Percentiles rank a stretch among this genome's conserved stretches.
Conservation (phyloP, 2,329 filamentous ascomycete genomes). For the Fusarium sacchari region DNA sequence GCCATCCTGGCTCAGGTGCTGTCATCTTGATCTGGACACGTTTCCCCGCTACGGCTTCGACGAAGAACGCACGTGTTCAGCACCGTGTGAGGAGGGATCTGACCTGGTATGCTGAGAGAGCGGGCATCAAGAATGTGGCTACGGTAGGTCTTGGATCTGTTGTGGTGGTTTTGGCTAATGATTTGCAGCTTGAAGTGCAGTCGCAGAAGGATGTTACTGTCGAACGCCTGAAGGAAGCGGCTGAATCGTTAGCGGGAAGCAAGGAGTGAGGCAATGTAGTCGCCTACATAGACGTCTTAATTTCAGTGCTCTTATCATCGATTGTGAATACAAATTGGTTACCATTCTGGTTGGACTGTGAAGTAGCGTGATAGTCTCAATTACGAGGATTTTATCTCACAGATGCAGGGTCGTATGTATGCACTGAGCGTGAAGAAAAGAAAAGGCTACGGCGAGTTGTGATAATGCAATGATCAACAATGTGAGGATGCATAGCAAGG, state of each 20-base stretch:
- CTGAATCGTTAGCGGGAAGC: rapidly evolving
- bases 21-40: slow-evolving; percentile 23
- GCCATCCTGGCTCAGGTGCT: neutral
- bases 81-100: slow-evolving; percentile 7
- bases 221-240: neutral
- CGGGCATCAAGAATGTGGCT: neutral
- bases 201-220: neutral
- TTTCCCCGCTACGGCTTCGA: neutral
- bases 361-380: rapidly evolving
- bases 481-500: too few relatives aligned
- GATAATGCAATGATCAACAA: too few relatives aligned
- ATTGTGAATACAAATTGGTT: neutral
- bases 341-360: neutral
- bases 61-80: slow-evolving; percentile 5
- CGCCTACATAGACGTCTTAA: neutral
- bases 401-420: neutral
- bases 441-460: too few relatives aligned
- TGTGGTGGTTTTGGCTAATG: rapidly evolving
- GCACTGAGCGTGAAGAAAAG: neutral
- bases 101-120: neutral
- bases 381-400: neutral
- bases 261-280: neutral
- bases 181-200: neutral
- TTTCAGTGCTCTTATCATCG: rapidly evolving
- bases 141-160: neutral